Percentiles rank a stretch among this genome's conserved stretches.
Evolutionary conservation across 2,329 filamentous ascomycete genomes (phyloP).

Genomic region (Zymoseptoria passerinii): DNA sequence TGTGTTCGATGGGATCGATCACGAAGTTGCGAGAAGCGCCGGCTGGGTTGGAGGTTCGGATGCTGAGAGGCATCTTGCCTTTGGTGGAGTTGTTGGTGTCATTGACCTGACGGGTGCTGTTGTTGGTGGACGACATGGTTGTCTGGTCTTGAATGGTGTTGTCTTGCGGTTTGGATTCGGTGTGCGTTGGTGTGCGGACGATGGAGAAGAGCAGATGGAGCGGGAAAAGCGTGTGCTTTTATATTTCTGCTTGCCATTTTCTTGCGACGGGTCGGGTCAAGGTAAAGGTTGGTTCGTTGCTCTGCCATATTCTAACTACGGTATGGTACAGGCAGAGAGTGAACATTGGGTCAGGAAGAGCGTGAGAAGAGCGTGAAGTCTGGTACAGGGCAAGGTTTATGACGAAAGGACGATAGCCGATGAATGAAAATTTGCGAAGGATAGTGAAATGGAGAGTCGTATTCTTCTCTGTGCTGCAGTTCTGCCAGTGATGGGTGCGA

Average conservation of each 20-base stretch:
- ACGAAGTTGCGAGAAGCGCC: background rate
- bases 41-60: background rate
- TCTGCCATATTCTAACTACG: background rate
- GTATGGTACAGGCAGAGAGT: background rate
- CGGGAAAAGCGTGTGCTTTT: background rate
- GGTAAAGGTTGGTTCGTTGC: background rate
- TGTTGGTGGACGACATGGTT: background rate
- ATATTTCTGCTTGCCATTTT: background rate
- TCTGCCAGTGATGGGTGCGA: background rate
- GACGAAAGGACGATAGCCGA: background rate
- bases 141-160: background rate
- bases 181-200: background rate
- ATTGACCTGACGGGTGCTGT: background rate
- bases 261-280: background rate
- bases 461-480: background rate
- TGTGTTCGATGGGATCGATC: background rate
- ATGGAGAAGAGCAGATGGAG: background rate
- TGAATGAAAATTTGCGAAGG: background rate
- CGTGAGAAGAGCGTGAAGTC: background rate
- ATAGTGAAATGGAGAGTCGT: background rate
- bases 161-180: background rate
- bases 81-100: background rate
- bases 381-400: background rate
- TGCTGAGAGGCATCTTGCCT: background rate
- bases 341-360: background rate